phyloP scores from a whole-genome alignment of 352 stramenopile species.

The Globisporangium heterothallicum region DNA sequence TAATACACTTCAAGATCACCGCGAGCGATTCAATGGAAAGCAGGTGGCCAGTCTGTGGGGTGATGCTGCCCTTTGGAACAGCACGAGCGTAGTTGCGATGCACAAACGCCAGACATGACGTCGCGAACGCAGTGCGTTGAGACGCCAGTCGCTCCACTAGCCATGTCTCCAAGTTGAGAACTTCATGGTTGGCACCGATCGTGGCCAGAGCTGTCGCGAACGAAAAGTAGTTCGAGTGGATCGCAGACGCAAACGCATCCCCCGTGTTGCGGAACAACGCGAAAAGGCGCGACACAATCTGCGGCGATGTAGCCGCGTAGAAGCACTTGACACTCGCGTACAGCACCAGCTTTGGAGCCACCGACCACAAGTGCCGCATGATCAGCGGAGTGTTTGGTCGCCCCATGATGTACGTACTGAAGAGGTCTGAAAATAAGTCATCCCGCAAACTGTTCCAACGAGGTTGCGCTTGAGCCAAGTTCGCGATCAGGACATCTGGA shows the following conservation, averaged over 20 bases:
- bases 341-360: slow-evolving; percentile 81
- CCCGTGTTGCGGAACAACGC: slow-evolving; percentile 81
- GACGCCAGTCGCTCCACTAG: slow-evolving; percentile 72
- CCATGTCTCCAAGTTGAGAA: slow-evolving; percentile 80
- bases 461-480: slow-evolving; percentile 67
- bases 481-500: slow-evolving; percentile 82
- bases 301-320: slow-evolving; percentile 66
- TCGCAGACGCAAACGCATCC: slow-evolving; percentile 72
- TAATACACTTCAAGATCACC: slow-evolving; percentile 79
- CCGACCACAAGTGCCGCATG: slow-evolving; percentile 84
- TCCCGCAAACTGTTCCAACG: slow-evolving; percentile 81
- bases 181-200: slow-evolving; percentile 84
- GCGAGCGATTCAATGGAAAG: slow-evolving; percentile 82
- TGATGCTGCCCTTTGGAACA: slow-evolving; percentile 78
- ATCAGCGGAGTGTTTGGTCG: slow-evolving; percentile 83
- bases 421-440: slow-evolving; percentile 85
- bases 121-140: slow-evolving; percentile 79
- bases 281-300: slow-evolving; percentile 81
- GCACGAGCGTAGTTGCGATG: slow-evolving; percentile 81
- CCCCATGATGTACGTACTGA: slow-evolving; percentile 83
- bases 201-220: slow-evolving; percentile 77
- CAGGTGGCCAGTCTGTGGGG: slow-evolving; percentile 69
- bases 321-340: slow-evolving; percentile 87
- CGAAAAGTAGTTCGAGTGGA: slow-evolving; percentile 88
- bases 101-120: slow-evolving; percentile 78